Evolutionary conservation across 495 filamentous ascomycete species (phyloP), one percentile per base, ranked within the genome.

Genomic region (Bryoglossum gracile): DNA sequence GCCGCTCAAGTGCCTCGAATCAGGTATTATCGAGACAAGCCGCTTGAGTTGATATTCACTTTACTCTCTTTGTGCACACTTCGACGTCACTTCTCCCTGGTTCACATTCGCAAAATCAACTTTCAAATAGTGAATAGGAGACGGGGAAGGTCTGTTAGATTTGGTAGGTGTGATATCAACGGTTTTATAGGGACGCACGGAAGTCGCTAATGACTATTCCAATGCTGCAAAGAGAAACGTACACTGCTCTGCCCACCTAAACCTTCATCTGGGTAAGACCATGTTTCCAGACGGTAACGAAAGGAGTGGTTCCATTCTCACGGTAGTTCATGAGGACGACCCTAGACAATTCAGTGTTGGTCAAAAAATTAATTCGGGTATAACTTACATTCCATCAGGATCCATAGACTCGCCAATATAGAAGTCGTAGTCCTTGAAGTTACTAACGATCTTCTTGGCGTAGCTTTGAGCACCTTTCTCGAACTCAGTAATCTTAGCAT

Each of bases 371-470:
- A 14, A 8, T 3, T 49, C 19, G 34, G 22, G 11, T 21, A 38
- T 30, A 51, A 74, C 73, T 56, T 67, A 86, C 92, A 98, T 97
- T 70, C 85, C 89, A 57, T 95, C 87, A 52, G 82, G 79, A 63
- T 94, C 80, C 87, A 90, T 91, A 53, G 78, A 83, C 75, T 90
- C 80, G 65, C 92, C 91, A 58, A 86, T 84, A 67, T 89, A 86
- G 69, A 95, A 87, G 60, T 97, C 92, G 65, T 81, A 95, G 75
- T 98, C 84, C 71, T 91, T 87, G 77, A 94, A 95, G 69, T 83
- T 89, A 67, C 55, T 71, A 33, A 84, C 59, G 62, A 95, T 79
- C 70, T 89, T 87, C 69, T 86, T 84, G 62, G 80, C 81, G 62
- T 80, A 90, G 17, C 38, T 70, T 48, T 70, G 60, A 38, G 88